These are phyloP conservation scores for Fragilaria radians DNA, from an alignment of 108 stramenopile genomes.

Conservation along the genomic window DNA sequence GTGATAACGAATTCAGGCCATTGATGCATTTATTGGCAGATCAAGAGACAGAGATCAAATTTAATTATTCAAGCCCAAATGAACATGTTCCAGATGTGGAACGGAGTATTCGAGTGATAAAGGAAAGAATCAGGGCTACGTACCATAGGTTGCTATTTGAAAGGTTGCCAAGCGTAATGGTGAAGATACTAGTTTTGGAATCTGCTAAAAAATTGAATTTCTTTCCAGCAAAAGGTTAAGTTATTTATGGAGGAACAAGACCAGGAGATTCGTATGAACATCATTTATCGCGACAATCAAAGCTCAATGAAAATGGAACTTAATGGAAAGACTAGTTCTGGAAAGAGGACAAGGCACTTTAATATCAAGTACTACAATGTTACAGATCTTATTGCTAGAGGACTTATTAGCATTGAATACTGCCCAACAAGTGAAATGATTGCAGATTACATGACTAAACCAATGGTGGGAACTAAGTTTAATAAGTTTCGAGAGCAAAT, in stretches of 20 bases:
- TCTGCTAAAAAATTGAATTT: constrained; percentile 16
- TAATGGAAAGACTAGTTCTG: constrained; percentile 6
- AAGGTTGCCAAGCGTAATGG: neutral
- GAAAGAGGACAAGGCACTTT: constrained; percentile 16
- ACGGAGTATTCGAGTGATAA: constrained; percentile 4
- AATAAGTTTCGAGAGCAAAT: constrained; percentile 18
- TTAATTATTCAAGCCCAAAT: constrained; percentile 16
- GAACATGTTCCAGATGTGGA: constrained; percentile 21
- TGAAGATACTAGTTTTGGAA: constrained; percentile 11
- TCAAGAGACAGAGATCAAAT: neutral
- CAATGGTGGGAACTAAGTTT: constrained; percentile 26
- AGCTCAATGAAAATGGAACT: constrained; percentile 3
- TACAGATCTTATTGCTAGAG: too few relatives aligned
- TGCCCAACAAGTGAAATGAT: constrained; percentile 11
- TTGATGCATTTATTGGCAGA: neutral
- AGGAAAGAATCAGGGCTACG: neutral
- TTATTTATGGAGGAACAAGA: constrained; percentile 35
- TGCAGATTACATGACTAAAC: constrained; percentile 24
- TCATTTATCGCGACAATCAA: constrained; percentile 34
- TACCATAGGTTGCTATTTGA: constrained; percentile 11
- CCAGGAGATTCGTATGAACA: constrained; percentile 14
- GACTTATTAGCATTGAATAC: too few relatives aligned
- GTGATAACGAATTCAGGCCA: constrained; percentile 16
- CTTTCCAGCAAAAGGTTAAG: constrained; percentile 8
- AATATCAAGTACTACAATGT: too few relatives aligned